phyloP scores from a whole-genome alignment of 2,329 filamentous ascomycete genomes.

The Neonectria punicea region DNA sequence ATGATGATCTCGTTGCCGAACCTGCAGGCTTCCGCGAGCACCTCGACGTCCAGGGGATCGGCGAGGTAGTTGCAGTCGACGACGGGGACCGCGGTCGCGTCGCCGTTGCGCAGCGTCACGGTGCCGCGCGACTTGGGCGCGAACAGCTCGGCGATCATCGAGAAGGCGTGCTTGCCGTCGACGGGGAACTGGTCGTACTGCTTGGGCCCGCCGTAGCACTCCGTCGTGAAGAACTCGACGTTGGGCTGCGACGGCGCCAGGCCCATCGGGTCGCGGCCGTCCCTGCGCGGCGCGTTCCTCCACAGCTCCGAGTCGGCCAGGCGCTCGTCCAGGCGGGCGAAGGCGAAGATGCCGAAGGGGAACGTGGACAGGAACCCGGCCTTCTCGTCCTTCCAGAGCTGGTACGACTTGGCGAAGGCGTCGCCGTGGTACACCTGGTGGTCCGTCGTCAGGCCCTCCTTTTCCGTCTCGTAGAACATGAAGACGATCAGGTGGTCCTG shows the following conservation, averaged over 20 bases:
- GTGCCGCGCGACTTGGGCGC: constrained; percentile 65
- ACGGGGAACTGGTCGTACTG: constrained; percentile 65
- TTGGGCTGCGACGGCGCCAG: constrained; percentile 66
- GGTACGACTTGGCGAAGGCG: constrained; percentile 60
- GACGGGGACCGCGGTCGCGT: constrained; percentile 62
- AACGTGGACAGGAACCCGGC: constrained; percentile 68
- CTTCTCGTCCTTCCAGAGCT: constrained; percentile 67
- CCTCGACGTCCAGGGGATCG: constrained; percentile 67
- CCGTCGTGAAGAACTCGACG: constrained; percentile 71
- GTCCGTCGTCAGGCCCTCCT: constrained; percentile 64
- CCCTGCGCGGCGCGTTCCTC: constrained; percentile 57
- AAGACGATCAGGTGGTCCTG: constrained; percentile 64
- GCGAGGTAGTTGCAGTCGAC: constrained; percentile 69
- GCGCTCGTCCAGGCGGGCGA: constrained; percentile 69
- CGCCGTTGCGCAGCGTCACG: constrained; percentile 60
- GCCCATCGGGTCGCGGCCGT: constrained; percentile 71
- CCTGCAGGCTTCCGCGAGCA: constrained; percentile 67
- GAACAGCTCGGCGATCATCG: constrained; percentile 68
- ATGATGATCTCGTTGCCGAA: constrained; percentile 70
- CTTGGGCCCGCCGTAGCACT: constrained; percentile 70
- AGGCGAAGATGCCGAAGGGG: constrained; percentile 72
- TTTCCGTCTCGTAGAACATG: constrained; percentile 68
- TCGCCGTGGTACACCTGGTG: constrained; percentile 63
- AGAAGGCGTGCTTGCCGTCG: constrained; percentile 65
- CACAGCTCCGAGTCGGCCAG: constrained; percentile 65